Evolutionary conservation across 106 monocot genomes (phyloP).

Genomic region (Dioscorea zingiberensis): DNA sequence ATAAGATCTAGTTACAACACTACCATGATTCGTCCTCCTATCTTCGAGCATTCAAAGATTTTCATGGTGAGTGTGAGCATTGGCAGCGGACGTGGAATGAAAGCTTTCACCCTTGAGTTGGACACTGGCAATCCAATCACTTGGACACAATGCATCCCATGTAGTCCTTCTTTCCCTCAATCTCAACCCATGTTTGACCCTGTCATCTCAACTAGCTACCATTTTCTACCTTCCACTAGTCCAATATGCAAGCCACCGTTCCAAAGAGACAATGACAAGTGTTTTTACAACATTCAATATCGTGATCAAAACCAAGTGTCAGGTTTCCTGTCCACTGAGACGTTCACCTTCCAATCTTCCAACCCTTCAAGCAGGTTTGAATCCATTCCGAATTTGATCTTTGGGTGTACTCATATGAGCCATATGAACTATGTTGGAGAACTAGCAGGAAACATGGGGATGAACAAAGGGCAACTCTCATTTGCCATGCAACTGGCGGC

Average conservation of each 20-base stretch:
- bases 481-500: not conserved
- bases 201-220: not conserved
- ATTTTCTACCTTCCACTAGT: not conserved
- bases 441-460: not conserved
- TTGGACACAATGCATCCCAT: no score
- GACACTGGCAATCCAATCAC: not conserved
- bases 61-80: not conserved
- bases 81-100: not conserved
- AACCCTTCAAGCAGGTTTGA: not conserved
- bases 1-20: no score
- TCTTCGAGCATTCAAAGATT: no score
- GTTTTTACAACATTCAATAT: not conserved
- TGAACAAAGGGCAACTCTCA: not conserved
- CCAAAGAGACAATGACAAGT: not conserved
- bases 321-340: not conserved
- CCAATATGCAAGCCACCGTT: not conserved
- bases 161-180: no score
- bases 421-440: not conserved
- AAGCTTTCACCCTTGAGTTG: not conserved
- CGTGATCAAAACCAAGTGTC: not conserved
- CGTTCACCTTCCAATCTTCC: not conserved
- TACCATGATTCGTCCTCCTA: no score
- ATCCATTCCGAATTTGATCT: not conserved
- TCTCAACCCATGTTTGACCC: not conserved
- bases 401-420: not conserved